phyloP scores from a whole-genome alignment of 2,329 filamentous ascomycete genomes.

The Talaromyces albobiverticillius region DNA sequence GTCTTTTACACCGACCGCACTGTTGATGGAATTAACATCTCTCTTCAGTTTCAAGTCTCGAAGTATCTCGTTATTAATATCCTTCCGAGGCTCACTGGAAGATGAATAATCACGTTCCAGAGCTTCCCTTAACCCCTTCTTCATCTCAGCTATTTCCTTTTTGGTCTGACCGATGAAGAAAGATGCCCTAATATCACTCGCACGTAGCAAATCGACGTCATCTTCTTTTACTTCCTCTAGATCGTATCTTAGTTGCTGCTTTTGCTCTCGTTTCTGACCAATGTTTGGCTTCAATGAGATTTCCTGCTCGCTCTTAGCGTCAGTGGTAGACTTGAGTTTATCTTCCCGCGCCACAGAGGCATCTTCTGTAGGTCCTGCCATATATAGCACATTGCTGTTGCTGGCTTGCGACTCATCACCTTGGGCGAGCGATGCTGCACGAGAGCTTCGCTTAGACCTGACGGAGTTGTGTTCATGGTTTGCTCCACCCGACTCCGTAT shows the following conservation, averaged over 20 bases:
- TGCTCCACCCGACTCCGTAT: background rate
- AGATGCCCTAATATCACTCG: conserved; percentile 34
- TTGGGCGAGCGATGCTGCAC: background rate
- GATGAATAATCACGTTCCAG: conserved; percentile 22
- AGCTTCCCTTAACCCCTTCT: conserved; percentile 17
- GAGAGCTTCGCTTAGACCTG: no score
- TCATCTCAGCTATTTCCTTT: conserved; percentile 19
- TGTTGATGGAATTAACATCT: background rate
- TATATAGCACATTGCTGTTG: background rate
- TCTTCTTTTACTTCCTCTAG: conserved; percentile 21
- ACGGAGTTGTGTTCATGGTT: no score
- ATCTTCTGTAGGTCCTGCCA: background rate
- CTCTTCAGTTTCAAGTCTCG: background rate
- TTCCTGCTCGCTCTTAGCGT: background rate
- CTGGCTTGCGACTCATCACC: background rate
- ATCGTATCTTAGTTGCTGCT: conserved; percentile 5
- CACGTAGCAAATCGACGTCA: conserved; percentile 31
- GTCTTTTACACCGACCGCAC: no score
- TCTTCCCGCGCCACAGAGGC: background rate
- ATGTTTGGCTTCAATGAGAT: background rate
- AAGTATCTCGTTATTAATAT: conserved; percentile 5
- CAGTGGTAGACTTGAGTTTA: background rate
- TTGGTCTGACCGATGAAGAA: conserved; percentile 24
- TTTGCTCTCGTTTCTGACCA: background rate
- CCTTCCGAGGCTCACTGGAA: conserved; percentile 13